Base-by-base conservation (phyloP, 1,284 basidiomycete genomes). In the Ustilago vetiveriae region DNA sequence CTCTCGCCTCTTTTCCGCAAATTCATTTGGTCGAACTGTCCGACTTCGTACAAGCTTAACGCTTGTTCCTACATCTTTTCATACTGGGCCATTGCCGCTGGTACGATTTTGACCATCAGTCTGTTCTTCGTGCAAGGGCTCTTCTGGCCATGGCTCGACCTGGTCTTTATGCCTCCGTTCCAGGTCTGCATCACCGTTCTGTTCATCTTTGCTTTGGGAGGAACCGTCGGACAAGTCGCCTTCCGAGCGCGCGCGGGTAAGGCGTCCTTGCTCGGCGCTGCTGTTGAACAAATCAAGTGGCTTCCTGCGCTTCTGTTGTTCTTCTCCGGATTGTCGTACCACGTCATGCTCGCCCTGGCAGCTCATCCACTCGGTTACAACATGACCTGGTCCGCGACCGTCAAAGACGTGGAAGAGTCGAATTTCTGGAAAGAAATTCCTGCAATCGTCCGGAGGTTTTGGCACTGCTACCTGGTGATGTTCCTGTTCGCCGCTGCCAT, bases 371-470 rank as follows among this genome's bases (percentile, higher is more conserved):
- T 92, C 82, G 90, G 90, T 3, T 91, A 90, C 83, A 88, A 92
- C 82, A 93, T 93, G 84, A 87, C 86, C 10, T 92, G 90, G 90
- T 87, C 58, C 8, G 56, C 74, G 0, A 76, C 74, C 21, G 27
- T 62, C 65, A 75, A 76, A 64, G 69, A 72, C 23, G 30, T 75
- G 27, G 64, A 67, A 21, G 59, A 74, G 29, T 48, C 47, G 43
- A 92, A 92, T 82, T 92, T 93, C 85, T 93, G 91, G 87, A 87
- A 89, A 48, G 92, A 94, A 81, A 88, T 92, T 8, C 92, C 92
- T 0, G 87, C 86, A 62, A 92, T 92, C 80, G 83, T 73, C 33
- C 57, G 58, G 40, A 30, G 63, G 14, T 71, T 72, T 59, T 76
- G 73, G 70, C 46, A 51, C 27, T 29, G 27, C 27, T 29, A 29